Conservation (phyloP, 352 stramenopile species). For the Saprolegnia diclina region DNA sequence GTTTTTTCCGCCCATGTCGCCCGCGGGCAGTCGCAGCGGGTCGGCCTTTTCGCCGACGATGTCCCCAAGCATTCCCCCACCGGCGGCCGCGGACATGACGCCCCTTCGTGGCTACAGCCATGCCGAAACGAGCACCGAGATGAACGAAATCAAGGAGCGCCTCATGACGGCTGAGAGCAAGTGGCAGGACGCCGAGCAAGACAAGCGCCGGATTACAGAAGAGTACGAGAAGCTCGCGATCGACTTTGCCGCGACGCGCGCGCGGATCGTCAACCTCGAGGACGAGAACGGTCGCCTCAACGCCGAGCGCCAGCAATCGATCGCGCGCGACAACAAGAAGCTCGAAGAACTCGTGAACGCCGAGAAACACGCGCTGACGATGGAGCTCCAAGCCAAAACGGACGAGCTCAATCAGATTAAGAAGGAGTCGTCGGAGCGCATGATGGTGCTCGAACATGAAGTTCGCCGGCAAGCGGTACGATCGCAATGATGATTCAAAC, state of each 20-base stretch:
- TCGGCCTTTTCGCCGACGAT: slow-evolving; percentile 3
- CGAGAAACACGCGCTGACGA: slow-evolving; percentile 64
- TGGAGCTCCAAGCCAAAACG: slow-evolving; percentile 75
- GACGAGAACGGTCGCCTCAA: slow-evolving; percentile 66
- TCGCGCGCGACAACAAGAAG: slow-evolving; percentile 82
- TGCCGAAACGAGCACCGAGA: not conserved
- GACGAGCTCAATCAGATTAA: slow-evolving; percentile 66
- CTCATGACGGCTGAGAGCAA: slow-evolving; percentile 50
- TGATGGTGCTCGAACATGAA: slow-evolving; percentile 81
- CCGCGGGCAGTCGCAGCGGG: not conserved
- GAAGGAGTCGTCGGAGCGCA: slow-evolving; percentile 59
- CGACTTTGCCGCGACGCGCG: slow-evolving; percentile 44
- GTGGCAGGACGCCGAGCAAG: slow-evolving; percentile 66
- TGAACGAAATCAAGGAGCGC: slow-evolving; percentile 21
- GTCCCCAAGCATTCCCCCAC: not conserved
- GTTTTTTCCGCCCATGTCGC: slow-evolving; percentile 20
- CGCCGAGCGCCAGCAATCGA: slow-evolving; percentile 60
- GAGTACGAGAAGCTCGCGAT: slow-evolving; percentile 52
- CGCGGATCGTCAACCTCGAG: slow-evolving; percentile 47
- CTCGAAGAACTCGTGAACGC: slow-evolving; percentile 82
- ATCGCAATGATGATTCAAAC: not conserved
- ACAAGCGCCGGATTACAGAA: slow-evolving; percentile 70
- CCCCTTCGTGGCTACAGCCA: slow-evolving; percentile 21
- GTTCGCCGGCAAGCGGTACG: slow-evolving; percentile 60
- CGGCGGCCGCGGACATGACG: not conserved